Evolutionary conservation across 164 flowering plant species (phyloP).

Genomic region (Sextonia rubra): DNA sequence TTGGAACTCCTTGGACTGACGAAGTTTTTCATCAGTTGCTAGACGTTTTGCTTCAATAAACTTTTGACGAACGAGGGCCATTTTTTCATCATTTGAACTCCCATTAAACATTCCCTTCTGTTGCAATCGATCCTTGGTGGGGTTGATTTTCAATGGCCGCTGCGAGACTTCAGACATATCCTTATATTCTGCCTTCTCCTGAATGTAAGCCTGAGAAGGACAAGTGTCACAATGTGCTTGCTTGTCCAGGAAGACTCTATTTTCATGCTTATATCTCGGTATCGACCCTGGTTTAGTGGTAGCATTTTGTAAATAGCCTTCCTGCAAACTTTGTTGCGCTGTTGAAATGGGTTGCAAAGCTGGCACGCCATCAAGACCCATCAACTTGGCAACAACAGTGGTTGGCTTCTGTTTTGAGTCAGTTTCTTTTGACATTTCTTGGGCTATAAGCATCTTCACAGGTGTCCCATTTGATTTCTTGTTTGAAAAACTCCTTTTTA

Average conservation of each 20-base stretch:
- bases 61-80: slow-evolving; percentile 85
- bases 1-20: slow-evolving; percentile 79
- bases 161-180: slow-evolving; percentile 71
- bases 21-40: slow-evolving; percentile 66
- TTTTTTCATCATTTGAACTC: slow-evolving; percentile 42
- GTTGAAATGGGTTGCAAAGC: slow-evolving; percentile 33
- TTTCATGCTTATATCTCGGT: slow-evolving; percentile 36
- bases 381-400: slow-evolving; percentile 84
- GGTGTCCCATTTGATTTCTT: slow-evolving; percentile 64
- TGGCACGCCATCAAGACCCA: slow-evolving; percentile 94
- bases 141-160: slow-evolving; percentile 32
- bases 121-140: slow-evolving; percentile 28
- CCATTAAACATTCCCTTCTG: slow-evolving; percentile 37
- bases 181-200: slow-evolving; percentile 41
- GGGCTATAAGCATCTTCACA: slow-evolving; percentile 86
- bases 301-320: slow-evolving; percentile 27
- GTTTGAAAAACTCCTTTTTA: slow-evolving; percentile 39
- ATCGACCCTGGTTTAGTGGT: slow-evolving; percentile 30
- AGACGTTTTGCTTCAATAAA: slow-evolving; percentile 81
- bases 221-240: slow-evolving; percentile 27
- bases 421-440: slow-evolving; percentile 82
- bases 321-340: slow-evolving; percentile 33
- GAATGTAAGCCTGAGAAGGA: slow-evolving; percentile 16
- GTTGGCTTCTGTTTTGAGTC: slow-evolving; percentile 58
- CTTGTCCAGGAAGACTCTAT: slow-evolving; percentile 29